Percentiles rank a stretch among this genome's conserved stretches.
phyloP scores from a whole-genome alignment of 345 rosid species.

The Lepidium sativum region DNA sequence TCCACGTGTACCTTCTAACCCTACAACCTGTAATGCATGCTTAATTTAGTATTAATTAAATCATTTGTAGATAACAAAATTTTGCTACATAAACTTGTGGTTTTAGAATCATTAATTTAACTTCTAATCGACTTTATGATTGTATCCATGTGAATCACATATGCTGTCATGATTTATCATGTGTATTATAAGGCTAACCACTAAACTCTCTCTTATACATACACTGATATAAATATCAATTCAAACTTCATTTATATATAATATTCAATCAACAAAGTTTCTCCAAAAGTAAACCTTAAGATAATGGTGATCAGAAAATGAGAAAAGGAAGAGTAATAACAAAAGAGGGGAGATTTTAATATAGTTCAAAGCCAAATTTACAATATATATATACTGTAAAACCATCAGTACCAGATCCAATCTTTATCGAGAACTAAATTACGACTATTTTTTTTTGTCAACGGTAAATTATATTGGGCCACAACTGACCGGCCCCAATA shows the following conservation, averaged over 20 bases:
- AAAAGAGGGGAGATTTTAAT: too few relatives aligned
- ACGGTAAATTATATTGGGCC: too few relatives aligned
- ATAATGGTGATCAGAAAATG: too few relatives aligned
- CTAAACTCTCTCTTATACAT: neutral
- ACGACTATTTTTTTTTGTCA: too few relatives aligned
- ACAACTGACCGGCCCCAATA: too few relatives aligned
- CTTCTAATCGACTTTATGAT: conserved; percentile 21
- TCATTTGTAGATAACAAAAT: neutral
- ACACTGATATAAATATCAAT: neutral
- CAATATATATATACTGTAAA: too few relatives aligned
- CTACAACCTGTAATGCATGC: conserved; percentile 20
- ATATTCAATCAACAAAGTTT: neutral
- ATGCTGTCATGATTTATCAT: conserved; percentile 18
- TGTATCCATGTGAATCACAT: conserved; percentile 26
- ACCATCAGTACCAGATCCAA: too few relatives aligned
- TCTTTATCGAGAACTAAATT: too few relatives aligned
- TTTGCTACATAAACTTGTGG: neutral
- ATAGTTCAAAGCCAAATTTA: too few relatives aligned
- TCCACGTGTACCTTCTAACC: conserved; percentile 26
- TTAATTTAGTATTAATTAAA: neutral
- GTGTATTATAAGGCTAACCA: neutral
- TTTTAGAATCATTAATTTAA: neutral
- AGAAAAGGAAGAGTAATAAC: too few relatives aligned
- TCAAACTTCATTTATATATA: neutral
- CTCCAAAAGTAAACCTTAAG: neutral